These are phyloP conservation scores for Bolboschoenus planiculmis DNA, from an alignment of 176 grass and related monocot species.

Conservation along the genomic window DNA sequence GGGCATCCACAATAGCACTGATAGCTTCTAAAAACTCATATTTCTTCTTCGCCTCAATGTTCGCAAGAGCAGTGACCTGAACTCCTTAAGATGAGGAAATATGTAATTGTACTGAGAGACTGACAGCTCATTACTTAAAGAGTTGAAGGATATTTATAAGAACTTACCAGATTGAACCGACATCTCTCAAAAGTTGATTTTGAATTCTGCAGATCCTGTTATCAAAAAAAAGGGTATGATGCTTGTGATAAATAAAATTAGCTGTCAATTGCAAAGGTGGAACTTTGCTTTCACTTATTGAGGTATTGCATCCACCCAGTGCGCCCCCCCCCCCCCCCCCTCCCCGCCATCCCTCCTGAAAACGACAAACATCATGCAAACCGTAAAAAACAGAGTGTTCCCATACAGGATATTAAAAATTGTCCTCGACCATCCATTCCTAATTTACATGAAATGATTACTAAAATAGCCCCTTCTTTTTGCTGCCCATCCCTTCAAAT, in stretches of 20 bases:
- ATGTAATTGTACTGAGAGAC: slow-evolving; percentile 7
- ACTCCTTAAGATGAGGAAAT: slow-evolving; percentile 12
- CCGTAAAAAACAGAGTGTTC: neutral
- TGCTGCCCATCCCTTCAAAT: neutral
- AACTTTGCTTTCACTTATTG: neutral
- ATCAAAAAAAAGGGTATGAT: slow-evolving; percentile 23
- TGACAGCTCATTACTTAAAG: neutral
- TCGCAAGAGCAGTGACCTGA: slow-evolving; percentile 86
- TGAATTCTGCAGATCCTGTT: slow-evolving; percentile 83
- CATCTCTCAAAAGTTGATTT: slow-evolving; percentile 95
- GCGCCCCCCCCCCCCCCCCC: no score
- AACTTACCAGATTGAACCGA: slow-evolving; percentile 91
- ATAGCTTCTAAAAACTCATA: slow-evolving; percentile 99
- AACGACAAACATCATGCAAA: neutral
- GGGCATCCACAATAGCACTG: slow-evolving; percentile 87
- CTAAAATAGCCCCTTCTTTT: neutral
- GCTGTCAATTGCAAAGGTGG: neutral
- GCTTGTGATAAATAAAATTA: neutral
- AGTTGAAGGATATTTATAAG: neutral
- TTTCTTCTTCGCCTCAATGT: slow-evolving; percentile 97
- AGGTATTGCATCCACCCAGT: neutral
- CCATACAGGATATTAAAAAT: neutral
- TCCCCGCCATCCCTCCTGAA: no score
- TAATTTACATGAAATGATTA: neutral
- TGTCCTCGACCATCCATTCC: neutral